phyloP scores from a whole-genome alignment of 1,284 basidiomycete genomes.

The Laetiporus sulphureus region DNA sequence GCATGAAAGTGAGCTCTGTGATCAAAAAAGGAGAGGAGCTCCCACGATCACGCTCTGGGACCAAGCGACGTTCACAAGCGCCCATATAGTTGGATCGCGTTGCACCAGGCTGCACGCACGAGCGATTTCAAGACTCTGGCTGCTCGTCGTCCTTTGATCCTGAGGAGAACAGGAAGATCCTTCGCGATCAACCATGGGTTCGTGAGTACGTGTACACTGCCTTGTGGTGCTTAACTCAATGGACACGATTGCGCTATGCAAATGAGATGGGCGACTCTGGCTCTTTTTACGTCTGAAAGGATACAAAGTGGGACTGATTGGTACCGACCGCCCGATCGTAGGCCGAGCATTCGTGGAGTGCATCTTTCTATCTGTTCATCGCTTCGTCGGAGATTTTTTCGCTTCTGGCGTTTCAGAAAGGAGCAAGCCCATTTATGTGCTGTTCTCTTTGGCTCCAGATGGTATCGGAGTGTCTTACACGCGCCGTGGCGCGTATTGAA shows the following conservation, averaged over 20 bases:
- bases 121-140: constrained; percentile 73
- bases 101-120: constrained; percentile 13
- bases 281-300: too few relatives aligned
- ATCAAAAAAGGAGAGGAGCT: background rate
- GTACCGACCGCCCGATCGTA: too few relatives aligned
- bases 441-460: too few relatives aligned
- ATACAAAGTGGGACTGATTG: too few relatives aligned
- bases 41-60: background rate
- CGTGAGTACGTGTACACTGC: constrained; percentile 36
- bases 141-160: constrained; percentile 75
- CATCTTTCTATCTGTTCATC: too few relatives aligned
- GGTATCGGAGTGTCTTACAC: too few relatives aligned
- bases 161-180: constrained; percentile 66
- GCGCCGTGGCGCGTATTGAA: too few relatives aligned
- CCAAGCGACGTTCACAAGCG: background rate
- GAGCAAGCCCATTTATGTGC: too few relatives aligned
- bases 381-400: too few relatives aligned
- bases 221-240: background rate
- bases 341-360: too few relatives aligned
- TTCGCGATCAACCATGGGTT: constrained; percentile 77
- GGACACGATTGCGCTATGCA: background rate
- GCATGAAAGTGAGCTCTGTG: background rate
- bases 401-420: too few relatives aligned
- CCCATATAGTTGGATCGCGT: background rate
- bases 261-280: too few relatives aligned